These are phyloP conservation scores for Raddia guianensis DNA, from an alignment of 176 grass and related monocot species.

Conservation along the genomic window DNA sequence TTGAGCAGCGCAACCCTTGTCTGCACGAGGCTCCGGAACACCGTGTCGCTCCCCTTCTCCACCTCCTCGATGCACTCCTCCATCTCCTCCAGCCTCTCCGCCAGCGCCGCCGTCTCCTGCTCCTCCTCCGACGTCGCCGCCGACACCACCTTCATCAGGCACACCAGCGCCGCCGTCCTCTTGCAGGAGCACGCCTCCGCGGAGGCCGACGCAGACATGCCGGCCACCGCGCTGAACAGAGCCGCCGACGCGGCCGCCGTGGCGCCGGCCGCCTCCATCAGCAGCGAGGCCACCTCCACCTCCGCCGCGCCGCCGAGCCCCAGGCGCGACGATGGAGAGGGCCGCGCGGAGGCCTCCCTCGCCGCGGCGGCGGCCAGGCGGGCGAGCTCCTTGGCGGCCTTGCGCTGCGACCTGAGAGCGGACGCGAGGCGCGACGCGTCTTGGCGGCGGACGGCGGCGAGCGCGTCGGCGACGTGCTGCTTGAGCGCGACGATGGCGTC, in stretches of 20 bases:
- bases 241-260: constrained; percentile 45
- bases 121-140: constrained; percentile 10
- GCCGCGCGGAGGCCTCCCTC: not conserved
- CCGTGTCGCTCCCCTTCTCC: constrained; percentile 63
- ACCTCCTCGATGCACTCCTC: constrained; percentile 61
- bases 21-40: constrained; percentile 68
- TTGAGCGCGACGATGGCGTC: constrained; percentile 54
- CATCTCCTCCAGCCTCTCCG: constrained; percentile 64
- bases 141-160: constrained; percentile 35
- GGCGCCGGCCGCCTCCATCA: constrained; percentile 51
- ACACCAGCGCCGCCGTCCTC: constrained; percentile 48
- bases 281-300: constrained; percentile 49
- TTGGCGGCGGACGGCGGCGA: constrained; percentile 48
- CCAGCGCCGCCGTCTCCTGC: constrained; percentile 39
- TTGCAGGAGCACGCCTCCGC: constrained; percentile 29
- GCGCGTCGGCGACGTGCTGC: constrained; percentile 46
- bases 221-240: constrained; percentile 48
- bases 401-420: constrained; percentile 39
- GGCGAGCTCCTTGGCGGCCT: constrained; percentile 54
- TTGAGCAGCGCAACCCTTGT: constrained; percentile 77
- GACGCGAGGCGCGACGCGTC: constrained; percentile 45
- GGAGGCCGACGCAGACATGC: constrained; percentile 40
- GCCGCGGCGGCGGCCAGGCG: not conserved
- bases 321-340: not conserved
- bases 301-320: constrained; percentile 26